Evolutionary conservation across 148 eudicot species (phyloP).

Genomic region (Arbutus unedo): DNA sequence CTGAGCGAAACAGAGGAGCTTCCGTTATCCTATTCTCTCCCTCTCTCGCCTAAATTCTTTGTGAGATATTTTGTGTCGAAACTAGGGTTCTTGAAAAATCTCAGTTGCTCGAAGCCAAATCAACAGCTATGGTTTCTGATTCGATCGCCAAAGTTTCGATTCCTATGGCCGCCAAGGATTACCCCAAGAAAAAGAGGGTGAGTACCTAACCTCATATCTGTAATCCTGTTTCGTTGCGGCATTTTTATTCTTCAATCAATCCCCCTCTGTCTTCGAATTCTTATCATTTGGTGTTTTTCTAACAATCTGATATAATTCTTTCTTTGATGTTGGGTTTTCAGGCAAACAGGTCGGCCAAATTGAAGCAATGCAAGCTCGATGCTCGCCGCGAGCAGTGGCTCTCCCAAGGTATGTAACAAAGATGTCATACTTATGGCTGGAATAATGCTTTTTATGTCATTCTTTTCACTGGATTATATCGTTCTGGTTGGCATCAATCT

Average conservation of each 20-base stretch:
- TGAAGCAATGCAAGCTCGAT: constrained; percentile 94
- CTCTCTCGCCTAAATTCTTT: constrained; percentile 11
- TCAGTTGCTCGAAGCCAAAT: neutral
- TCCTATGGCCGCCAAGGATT: constrained; percentile 61
- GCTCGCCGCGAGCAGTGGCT: constrained; percentile 97
- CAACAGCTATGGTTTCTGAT: constrained; percentile 57
- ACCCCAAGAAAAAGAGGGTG: constrained; percentile 79
- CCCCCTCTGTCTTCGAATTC: neutral
- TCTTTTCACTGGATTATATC: no score
- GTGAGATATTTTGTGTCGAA: constrained; percentile 14
- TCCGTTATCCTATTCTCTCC: constrained; percentile 46
- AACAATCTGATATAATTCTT: neutral
- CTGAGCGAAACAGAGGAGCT: constrained; percentile 50
- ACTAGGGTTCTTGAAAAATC: constrained; percentile 32
- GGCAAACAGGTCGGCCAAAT: constrained; percentile 85
- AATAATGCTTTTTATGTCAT: no score
- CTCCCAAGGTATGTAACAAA: constrained; percentile 56
- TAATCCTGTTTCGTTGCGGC: neutral
- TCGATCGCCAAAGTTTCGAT: constrained; percentile 61
- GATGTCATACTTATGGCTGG: no score
- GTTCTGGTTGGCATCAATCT: neutral
- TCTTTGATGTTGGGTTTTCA: constrained; percentile 24
- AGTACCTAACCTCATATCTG: neutral
- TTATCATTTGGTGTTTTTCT: neutral
- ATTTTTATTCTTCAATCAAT: neutral